Evolutionary conservation across 2,329 filamentous ascomycete species (phyloP), one percentile per base, ranked within the genome.

Genomic region (Leptographium galeiforme): DNA sequence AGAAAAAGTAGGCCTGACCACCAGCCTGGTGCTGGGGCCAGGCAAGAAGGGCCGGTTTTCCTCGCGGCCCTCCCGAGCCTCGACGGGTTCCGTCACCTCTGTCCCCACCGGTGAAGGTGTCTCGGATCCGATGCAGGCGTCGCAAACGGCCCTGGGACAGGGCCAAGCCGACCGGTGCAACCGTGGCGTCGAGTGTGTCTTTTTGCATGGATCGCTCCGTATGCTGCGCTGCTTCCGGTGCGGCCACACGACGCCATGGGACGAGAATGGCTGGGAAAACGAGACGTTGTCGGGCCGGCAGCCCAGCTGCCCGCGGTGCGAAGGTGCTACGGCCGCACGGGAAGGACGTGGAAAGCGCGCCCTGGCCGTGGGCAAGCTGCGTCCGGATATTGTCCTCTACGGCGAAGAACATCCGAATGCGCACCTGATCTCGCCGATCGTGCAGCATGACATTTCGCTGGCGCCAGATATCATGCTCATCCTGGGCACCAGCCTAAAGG

Each of bases 311-410:
- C 81, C 82, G 34, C 76, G 78, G 49, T 88, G 84, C 60, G 75
- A 73, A 4, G 76, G 75, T 1, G 79, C 82, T 5, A 82, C 80
- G 3, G 76, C 77, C 1, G 78, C 78, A 7, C 73, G 84, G 36
- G 74, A 81, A 58, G 81, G 82, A 56, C 76, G 71, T 50, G 84
- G 84, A 13, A 85, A 86, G 61, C 74, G 84, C 55, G 80, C 79
- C 0, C 70, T 86, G 7, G 81, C 81, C 4, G 76, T 87, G 3
- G 84, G 84, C 38, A 81, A 82, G 56, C 70, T 88, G 18, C 72
- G 84, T 41, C 84, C 84, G 0, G 83, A 88, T 60, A 85, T 88
- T 60, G 84, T 88, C 2, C 70, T 88, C 1, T 88, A 87, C 61
- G 84, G 84, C 25, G 84, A 88, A 62, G 82, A 87, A 51, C 82